Base-by-base conservation (phyloP, 139 green algal species). In the Chlamydomonas sphaeroides region DNA sequence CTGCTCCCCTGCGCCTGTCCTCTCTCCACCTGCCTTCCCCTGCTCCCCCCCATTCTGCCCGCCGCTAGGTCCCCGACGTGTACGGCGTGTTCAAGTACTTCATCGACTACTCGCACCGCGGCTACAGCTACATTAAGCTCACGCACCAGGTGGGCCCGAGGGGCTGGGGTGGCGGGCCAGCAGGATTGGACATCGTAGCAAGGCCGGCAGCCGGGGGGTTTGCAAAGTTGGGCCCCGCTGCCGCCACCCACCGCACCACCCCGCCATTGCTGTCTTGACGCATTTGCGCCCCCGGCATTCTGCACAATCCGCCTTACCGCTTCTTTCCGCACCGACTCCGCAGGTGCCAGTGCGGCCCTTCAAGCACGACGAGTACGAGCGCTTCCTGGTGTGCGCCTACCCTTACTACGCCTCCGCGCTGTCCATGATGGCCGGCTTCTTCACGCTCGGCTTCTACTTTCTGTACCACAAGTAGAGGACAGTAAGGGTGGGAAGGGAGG, bases 1-100 rank as follows among this genome's bases (percentile, higher is more conserved):
- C n/a, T n/a, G n/a, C n/a, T 23, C 48, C 20, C 53, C 53, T 62
- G 53, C 53, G 5, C 53, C 21, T 30, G 15, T 30, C 23, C 53
- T 32, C 53, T 62, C 21, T 8, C 20, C 21, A 62, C 21, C 53
- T 30, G 17, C 5, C 53, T 26, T 28, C 48, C 48, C 48, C 48
- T 26, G 20, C 59, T 66, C 15, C 70, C 65, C 21, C 65, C 36
- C 18, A 1, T 32, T 5, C 38, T 4, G 42, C 36, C 38, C 3
- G 5, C 5, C 38, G 2, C 41, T 89, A 94, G 81, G 91, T 95
- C 38, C 96, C 96, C 5, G 96, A 99, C 76, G 93, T 96, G 63
- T 99, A 99, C 80, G 96, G 96, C 51, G 95, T 99, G 45, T 99
- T 99, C 93, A 98, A 99, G 91, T 98, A 97, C 88, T 91, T 94